Percentiles rank a stretch among this genome's conserved stretches.
These are phyloP conservation scores for Pythium grandisporangium DNA, from an alignment of 352 stramenopile genomes.

Conservation along the genomic window DNA sequence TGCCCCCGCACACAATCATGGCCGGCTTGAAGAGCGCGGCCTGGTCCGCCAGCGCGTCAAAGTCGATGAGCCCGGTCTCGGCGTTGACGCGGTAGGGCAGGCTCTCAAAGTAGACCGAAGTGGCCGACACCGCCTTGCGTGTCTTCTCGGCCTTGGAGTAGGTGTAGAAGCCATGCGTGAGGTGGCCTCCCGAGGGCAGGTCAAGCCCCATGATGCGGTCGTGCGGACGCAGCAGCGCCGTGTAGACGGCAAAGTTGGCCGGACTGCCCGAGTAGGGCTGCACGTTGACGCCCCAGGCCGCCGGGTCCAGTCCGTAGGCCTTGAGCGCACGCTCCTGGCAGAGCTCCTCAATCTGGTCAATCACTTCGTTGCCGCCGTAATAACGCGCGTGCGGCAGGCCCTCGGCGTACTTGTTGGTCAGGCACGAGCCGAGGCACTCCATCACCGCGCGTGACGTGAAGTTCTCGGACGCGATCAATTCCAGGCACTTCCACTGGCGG, in stretches of 20 bases:
- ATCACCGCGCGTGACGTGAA: slow-evolving; percentile 99
- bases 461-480: slow-evolving; percentile 99
- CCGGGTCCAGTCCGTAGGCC: slow-evolving; percentile 94
- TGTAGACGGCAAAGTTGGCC: slow-evolving; percentile 99
- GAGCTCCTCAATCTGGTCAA: slow-evolving; percentile 97
- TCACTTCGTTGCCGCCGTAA: slow-evolving; percentile 99
- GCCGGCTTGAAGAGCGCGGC: slow-evolving; percentile 96
- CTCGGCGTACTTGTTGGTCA: slow-evolving; percentile 99
- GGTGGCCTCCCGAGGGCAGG: slow-evolving; percentile 96
- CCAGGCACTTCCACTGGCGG: slow-evolving; percentile 95
- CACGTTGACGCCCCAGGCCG: slow-evolving; percentile 96
- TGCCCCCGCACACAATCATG: slow-evolving; percentile 96
- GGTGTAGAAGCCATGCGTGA: slow-evolving; percentile 99
- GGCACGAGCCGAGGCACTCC: slow-evolving; percentile 96
- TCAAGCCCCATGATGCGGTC: slow-evolving; percentile 99
- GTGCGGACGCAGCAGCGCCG: slow-evolving; percentile 93
- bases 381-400: slow-evolving; percentile 93
- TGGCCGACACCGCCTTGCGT: slow-evolving; percentile 97
- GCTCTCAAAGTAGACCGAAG: slow-evolving; percentile 99
- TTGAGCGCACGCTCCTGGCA: slow-evolving; percentile 97
- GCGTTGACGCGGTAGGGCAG: slow-evolving; percentile 95
- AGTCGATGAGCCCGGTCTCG: slow-evolving; percentile 96
- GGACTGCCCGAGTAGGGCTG: slow-evolving; percentile 97
- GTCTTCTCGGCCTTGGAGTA: slow-evolving; percentile 95
- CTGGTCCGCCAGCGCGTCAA: slow-evolving; percentile 91